Evolutionary conservation across 306 rosid species (phyloP), one percentile per base, ranked within the genome.

Genomic region (Quercus parvula): DNA sequence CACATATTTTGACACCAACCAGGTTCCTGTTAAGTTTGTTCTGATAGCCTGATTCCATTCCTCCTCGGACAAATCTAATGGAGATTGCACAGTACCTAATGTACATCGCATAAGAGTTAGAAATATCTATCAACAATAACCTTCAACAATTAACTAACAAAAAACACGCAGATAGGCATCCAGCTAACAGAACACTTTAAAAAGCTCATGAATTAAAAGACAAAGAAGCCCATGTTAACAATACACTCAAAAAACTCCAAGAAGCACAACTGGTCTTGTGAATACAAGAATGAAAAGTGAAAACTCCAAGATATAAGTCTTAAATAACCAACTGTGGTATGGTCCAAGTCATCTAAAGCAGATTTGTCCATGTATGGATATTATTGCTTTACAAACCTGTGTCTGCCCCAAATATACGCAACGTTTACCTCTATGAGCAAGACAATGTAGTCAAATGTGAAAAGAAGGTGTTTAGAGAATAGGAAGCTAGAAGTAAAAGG

Each of bases 1-100:
- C 8, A 89, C 90, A 41, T 76, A 83, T 28, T 89, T 92, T 49
- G 97, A 90, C 52, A 94, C 94, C 80, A 92, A 81, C 96, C 97
- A 94, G 18, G 90, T 69, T 13, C 98, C 97, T 0, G 73, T 90
- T 35, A 92, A 18, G 86, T 94, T 94, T 8, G 94, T 94, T 70
- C n/a, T 85, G 17, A 90, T 19, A 1, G 31, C 87, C 1, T 73
- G 35, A 72, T 87, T 71, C 98, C 98, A 94, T 81, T 94, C 97
- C 78, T 89, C 90, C 75, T 90, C 97, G 0, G 88, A 55, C 67
- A 90, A 68, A 51, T 89, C 93, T 73, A 90, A 54, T 0, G 93
- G 31, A 57, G 94, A 79, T 13, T n/a, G 87, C 56, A 94, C 97
- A 66, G 5, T 86, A 8, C 98, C 97, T 91, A 64, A 54, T 18